Conservation (phyloP, 2,329 filamentous ascomycete genomes). For the Fusarium paranaense region DNA sequence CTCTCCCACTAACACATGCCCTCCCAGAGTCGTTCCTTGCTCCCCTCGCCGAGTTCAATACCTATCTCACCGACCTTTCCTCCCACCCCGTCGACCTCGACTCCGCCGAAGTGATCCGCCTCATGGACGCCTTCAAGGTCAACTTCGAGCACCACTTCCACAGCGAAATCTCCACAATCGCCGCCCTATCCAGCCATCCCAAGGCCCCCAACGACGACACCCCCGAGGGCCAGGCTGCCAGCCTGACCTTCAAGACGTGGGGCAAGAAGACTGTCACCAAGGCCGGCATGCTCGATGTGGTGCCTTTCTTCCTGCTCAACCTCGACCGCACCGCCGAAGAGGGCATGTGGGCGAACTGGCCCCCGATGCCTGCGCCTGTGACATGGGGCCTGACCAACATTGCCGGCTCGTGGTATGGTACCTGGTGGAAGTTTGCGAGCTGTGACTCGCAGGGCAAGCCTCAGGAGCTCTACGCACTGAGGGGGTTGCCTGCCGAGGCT, state of each 20-base stretch:
- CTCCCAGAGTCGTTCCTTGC: constrained; percentile 59
- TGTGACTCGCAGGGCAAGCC: constrained; percentile 66
- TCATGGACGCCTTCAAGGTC: constrained; percentile 63
- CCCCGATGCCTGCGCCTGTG: constrained; percentile 71
- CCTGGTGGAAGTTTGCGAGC: constrained; percentile 74
- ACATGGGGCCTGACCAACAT: constrained; percentile 71
- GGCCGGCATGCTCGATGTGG: constrained; percentile 68
- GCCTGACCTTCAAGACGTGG: constrained; percentile 68
- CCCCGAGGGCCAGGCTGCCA: constrained; percentile 58
- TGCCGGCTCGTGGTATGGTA: constrained; percentile 65
- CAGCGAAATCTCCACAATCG: constrained; percentile 65
- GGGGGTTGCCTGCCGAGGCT: constrained; percentile 19
- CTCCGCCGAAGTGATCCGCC: constrained; percentile 56
- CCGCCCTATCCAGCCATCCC: constrained; percentile 61
- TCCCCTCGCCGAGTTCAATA: constrained; percentile 63
- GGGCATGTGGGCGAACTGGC: constrained; percentile 71
- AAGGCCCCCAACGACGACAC: constrained; percentile 62
- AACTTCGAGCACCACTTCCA: constrained; percentile 68
- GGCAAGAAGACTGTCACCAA: constrained; percentile 73
- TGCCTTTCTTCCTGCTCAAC: constrained; percentile 75
- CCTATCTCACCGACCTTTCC: constrained; percentile 60
- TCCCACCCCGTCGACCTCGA: constrained; percentile 56
- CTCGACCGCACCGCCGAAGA: constrained; percentile 70
- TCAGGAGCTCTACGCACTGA: constrained; percentile 64
- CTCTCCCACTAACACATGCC: not conserved